A percentile compares a stretch with the other conserved stretches of the same genome.
These are phyloP conservation scores for Leishmania aethiopica DNA, from an alignment of 208 protist genomes.

Conservation along the genomic window DNA sequence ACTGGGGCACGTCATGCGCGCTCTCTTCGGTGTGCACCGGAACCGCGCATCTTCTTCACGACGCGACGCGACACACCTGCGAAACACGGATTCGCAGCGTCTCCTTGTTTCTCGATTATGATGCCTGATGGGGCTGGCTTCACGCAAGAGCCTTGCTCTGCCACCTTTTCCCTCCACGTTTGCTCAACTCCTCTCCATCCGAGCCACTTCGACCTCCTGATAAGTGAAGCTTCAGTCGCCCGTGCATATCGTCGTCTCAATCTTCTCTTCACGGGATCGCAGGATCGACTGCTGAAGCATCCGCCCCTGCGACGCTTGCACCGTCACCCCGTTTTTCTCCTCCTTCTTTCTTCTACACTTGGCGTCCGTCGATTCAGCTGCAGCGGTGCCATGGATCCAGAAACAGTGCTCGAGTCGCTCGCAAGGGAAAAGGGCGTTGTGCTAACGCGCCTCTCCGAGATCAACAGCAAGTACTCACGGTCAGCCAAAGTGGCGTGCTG, in stretches of 20 bases:
- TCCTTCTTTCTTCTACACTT: not conserved
- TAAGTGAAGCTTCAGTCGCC: not conserved
- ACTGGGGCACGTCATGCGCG: too few relatives aligned
- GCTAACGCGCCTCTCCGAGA: constrained; percentile 54
- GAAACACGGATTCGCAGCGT: not conserved
- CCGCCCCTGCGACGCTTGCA: not conserved
- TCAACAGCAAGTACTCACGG: constrained; percentile 26
- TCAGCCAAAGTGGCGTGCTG: constrained; percentile 81
- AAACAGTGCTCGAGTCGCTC: constrained; percentile 55
- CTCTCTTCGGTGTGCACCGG: not conserved
- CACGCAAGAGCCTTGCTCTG: not conserved
- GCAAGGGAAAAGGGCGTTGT: constrained; percentile 43
- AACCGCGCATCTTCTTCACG: not conserved
- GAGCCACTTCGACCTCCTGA: not conserved
- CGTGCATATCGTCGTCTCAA: not conserved
- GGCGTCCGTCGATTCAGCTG: not conserved
- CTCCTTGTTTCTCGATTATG: too few relatives aligned
- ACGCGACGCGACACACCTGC: not conserved
- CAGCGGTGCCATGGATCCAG: constrained; percentile 58
- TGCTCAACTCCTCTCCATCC: not conserved
- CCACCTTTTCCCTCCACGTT: not conserved
- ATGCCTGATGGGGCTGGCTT: not conserved
- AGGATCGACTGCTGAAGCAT: not conserved
- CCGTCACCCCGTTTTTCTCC: not conserved
- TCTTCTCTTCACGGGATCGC: not conserved